Evolutionary conservation across 257 asterid genomes (phyloP).

Genomic region (Solanum raphanifolium): DNA sequence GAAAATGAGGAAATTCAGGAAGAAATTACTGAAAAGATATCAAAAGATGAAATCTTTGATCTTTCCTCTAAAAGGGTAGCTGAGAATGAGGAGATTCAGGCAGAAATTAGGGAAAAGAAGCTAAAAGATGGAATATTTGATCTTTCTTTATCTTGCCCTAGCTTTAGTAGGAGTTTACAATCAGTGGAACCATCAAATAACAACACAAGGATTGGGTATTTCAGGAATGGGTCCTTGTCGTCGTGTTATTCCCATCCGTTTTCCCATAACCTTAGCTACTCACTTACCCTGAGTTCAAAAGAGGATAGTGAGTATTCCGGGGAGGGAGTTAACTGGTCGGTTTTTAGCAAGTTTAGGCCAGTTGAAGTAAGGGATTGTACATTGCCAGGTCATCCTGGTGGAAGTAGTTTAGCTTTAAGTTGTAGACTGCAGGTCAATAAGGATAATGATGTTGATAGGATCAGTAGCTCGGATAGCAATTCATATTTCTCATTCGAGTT

Average conservation of each 20-base stretch:
- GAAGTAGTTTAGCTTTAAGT: slow-evolving; percentile 30
- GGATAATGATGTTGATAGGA: slow-evolving; percentile 50
- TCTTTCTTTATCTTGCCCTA: slow-evolving; percentile 72
- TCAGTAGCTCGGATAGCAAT: slow-evolving; percentile 52
- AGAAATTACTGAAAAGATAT: slow-evolving; percentile 48
- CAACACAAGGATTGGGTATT: slow-evolving; percentile 56
- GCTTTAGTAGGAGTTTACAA: slow-evolving; percentile 50
- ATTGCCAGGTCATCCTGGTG: slow-evolving; percentile 38
- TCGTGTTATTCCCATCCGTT: slow-evolving; percentile 58
- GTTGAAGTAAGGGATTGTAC: slow-evolving; percentile 75
- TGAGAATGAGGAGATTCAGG: slow-evolving; percentile 30
- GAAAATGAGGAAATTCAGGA: slow-evolving; percentile 27
- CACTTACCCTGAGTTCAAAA: slow-evolving; percentile 62
- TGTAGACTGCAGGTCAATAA: slow-evolving; percentile 31
- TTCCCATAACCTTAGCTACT: slow-evolving; percentile 91
- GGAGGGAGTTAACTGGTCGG: slow-evolving; percentile 87
- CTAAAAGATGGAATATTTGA: slow-evolving; percentile 72
- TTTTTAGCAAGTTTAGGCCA: slow-evolving; percentile 80
- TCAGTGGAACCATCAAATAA: slow-evolving; percentile 54
- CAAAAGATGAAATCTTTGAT: slow-evolving; percentile 47
- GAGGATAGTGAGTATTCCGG: slow-evolving; percentile 51
- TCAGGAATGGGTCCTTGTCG: slow-evolving; percentile 65
- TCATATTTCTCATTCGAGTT: slow-evolving; percentile 77
- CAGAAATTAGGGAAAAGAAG: slow-evolving; percentile 57
- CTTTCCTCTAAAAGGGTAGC: slow-evolving; percentile 47